phyloP scores from a whole-genome alignment of 306 rosid genomes.

The Argentina anserina region DNA sequence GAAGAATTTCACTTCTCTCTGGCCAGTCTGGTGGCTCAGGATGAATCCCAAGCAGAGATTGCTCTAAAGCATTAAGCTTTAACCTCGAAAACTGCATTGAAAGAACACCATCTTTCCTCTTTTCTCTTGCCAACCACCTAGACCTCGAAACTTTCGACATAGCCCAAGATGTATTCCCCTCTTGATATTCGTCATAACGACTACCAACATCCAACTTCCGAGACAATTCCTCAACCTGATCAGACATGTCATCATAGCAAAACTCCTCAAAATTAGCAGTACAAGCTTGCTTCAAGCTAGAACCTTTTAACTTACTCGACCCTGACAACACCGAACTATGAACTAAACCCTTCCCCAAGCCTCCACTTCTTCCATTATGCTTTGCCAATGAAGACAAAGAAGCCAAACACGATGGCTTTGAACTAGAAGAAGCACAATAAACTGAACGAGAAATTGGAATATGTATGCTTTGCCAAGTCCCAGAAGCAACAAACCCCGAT shows the following conservation, averaged over 20 bases:
- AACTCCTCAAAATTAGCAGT: slow-evolving; percentile 35
- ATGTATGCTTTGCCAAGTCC: slow-evolving; percentile 25
- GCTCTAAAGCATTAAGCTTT: slow-evolving; percentile 39
- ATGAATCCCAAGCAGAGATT: slow-evolving; percentile 45
- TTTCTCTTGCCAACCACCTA: neutral
- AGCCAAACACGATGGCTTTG: slow-evolving; percentile 21
- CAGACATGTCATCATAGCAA: slow-evolving; percentile 24
- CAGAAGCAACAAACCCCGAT: slow-evolving; percentile 33
- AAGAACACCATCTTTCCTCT: neutral
- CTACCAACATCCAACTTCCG: neutral
- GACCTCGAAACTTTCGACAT: slow-evolving; percentile 14
- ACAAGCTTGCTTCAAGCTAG: slow-evolving; percentile 25
- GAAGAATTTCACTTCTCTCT: slow-evolving; percentile 47
- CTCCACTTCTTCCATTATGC: slow-evolving; percentile 22
- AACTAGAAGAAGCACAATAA: slow-evolving; percentile 5
- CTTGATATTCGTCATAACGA: slow-evolving; percentile 7
- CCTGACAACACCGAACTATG: slow-evolving; percentile 6
- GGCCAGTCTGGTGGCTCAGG: slow-evolving; percentile 65
- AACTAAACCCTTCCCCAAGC: slow-evolving; percentile 19
- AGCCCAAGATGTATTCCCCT: slow-evolving; percentile 18
- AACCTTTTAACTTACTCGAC: slow-evolving; percentile 18
- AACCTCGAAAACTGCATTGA: slow-evolving; percentile 13
- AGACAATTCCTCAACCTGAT: slow-evolving; percentile 22
- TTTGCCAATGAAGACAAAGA: slow-evolving; percentile 23
- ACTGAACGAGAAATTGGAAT: slow-evolving; percentile 24